Base-by-base conservation (phyloP, 768 basidiomycete species). In the Trametes punicea region DNA sequence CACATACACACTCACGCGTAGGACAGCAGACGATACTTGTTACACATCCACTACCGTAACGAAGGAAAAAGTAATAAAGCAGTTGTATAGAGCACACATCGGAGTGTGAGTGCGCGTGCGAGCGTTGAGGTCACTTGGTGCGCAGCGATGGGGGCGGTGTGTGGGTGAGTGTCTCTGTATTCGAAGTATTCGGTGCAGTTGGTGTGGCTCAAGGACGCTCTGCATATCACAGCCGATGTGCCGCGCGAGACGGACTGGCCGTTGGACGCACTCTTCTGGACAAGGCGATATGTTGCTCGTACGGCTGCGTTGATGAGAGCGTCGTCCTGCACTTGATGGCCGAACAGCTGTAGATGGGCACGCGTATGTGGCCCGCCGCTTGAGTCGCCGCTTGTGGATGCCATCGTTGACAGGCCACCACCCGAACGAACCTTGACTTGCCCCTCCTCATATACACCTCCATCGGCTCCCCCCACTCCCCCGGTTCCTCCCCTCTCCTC, bases 61-160 rank as follows among this genome's bases (percentile, higher is more conserved):
- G 58, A 60, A 55, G 42, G 57, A 57, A 52, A 53, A 53, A 31
- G 55, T 55, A 55, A 46, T 41, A 55, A 59, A 51, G 53, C 58
- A 55, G 36, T 51, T 21, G 42, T 57, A 59, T 46, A 59, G 57
- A 42, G 34, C 42, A 5, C 23, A 34, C 6, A n/a, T 2, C n/a
- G 2, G 21, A 21, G 42, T 16, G 40, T 31, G 41, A 51, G 21
- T n/a, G 39, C 29, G 38, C 10, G 38, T 39, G 48, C 39, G 40
- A 34, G 20, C 13, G 7, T 29, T 48, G 33, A 38, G n/a, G n/a
- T n/a, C n/a, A n/a, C n/a, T n/a, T n/a, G n/a, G n/a, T n/a, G n/a
- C n/a, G n/a, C n/a, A n/a, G n/a, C n/a, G n/a, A n/a, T n/a, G n/a
- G n/a, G n/a, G n/a, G n/a, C n/a, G n/a, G n/a, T n/a, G n/a, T n/a